Percentiles rank a stretch among this genome's conserved stretches.
Evolutionary conservation across 805 yeast species (phyloP).

Genomic region (Lipomyces yamadae): DNA sequence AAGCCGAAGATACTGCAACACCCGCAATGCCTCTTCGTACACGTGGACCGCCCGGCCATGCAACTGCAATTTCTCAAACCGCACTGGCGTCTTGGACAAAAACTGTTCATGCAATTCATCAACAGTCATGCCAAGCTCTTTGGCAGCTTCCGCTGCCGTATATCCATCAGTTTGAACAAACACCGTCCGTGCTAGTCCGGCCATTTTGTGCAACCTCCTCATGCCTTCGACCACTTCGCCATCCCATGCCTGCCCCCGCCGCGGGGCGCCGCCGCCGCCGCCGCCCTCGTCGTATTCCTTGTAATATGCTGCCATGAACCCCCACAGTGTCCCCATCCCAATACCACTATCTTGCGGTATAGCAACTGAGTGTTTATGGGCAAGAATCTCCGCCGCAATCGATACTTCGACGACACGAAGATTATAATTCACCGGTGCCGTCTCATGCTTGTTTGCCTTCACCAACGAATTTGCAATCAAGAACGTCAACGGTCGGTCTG

Average conservation of each 20-base stretch:
- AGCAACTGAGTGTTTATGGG: slow-evolving; percentile 55
- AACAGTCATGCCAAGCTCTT: slow-evolving; percentile 50
- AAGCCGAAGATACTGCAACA: slow-evolving; percentile 50
- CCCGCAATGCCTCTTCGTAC: slow-evolving; percentile 63
- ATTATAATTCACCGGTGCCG: slow-evolving; percentile 71
- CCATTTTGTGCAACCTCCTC: slow-evolving; percentile 12
- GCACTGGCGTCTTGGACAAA: slow-evolving; percentile 45
- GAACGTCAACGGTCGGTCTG: slow-evolving; percentile 54
- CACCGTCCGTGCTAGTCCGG: slow-evolving; percentile 1
- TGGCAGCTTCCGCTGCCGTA: slow-evolving; percentile 56
- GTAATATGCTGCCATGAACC: slow-evolving; percentile 27
- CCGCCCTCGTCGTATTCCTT: slow-evolving; percentile 39
- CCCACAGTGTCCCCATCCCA: slow-evolving; percentile 62
- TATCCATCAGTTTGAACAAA: slow-evolving; percentile 49
- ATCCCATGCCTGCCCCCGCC: slow-evolving; percentile 42
- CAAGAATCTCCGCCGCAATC: slow-evolving; percentile 63
- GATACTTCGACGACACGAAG: slow-evolving; percentile 73
- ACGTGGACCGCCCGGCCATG: slow-evolving; percentile 67
- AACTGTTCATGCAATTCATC: slow-evolving; percentile 48
- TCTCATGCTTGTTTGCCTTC: slow-evolving; percentile 65
- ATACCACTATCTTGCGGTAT: slow-evolving; percentile 47
- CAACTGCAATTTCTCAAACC: slow-evolving; percentile 58
- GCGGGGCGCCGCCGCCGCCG: slow-evolving; percentile 37
- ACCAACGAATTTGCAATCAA: slow-evolving; percentile 67
- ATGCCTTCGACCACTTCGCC: slow-evolving; percentile 7